phyloP scores from a whole-genome alignment of 2,329 filamentous ascomycete species.

The Chaetothyriales sp. region DNA sequence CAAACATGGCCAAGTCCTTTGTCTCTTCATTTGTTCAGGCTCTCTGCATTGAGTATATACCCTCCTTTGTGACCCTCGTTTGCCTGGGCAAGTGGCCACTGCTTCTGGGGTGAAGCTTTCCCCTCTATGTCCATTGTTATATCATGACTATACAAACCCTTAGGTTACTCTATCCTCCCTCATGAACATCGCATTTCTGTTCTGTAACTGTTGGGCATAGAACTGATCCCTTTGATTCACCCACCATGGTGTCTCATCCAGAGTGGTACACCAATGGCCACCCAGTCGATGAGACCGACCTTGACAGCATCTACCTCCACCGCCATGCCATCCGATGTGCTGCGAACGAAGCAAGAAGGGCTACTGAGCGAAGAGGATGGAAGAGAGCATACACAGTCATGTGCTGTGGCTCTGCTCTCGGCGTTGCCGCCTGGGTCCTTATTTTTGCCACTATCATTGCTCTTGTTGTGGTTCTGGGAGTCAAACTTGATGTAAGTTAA shows the following conservation, averaged over 20 bases:
- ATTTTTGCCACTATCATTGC: not conserved
- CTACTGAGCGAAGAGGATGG: not conserved
- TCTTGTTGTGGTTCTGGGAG: not conserved
- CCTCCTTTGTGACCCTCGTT: not conserved
- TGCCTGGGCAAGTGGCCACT: not conserved
- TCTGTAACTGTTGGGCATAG: not conserved
- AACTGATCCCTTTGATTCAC: not conserved
- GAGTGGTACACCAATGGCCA: not conserved
- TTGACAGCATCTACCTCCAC: not conserved
- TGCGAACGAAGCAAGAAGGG: not conserved
- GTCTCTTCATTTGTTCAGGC: too few species aligned
- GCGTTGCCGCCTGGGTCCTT: slow-evolving; percentile 3
- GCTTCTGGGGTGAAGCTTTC: not conserved
- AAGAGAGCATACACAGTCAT: not conserved
- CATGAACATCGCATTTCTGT: not conserved
- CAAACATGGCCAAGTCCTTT: not conserved
- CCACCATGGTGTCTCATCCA: not conserved
- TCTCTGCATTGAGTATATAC: not conserved
- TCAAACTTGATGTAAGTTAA: not conserved
- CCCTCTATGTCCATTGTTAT: not conserved
- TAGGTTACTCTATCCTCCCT: not conserved
- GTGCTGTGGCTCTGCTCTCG: slow-evolving; percentile 3
- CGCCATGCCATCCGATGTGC: not conserved
- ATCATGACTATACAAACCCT: not conserved
- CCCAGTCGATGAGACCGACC: not conserved